Base-by-base conservation (phyloP, 805 yeast genomes). In the Schwanniomyces vanrijiae region DNA sequence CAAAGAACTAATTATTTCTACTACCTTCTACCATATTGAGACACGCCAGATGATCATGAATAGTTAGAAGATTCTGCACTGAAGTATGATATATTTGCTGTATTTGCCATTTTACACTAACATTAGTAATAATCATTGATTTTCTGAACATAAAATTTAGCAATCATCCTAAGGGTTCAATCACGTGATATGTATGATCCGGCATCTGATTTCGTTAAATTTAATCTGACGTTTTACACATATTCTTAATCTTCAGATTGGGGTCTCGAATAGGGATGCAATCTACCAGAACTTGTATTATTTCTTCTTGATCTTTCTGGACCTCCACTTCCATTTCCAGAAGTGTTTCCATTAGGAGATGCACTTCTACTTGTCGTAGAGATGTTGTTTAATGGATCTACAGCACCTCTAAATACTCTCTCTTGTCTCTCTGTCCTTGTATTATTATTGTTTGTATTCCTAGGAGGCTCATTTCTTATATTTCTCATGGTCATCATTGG, bases 181-280 rank as follows among this genome's bases (percentile, higher is more conserved):
- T 29, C 34, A 29, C 34, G 34, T 29, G 34, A 11, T 13, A 6
- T 24, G 26, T 24, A 5, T 24, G 9, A 24, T 24, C 26, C n/a
- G n/a, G n/a, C n/a, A n/a, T n/a, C n/a, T n/a, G n/a, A 25, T 25
- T 25, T 10, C 29, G 29, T 25, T 10, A 13, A 4, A 10, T 5
- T 13, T 25, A 25, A 4, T 25, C 11, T 10, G 29, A 25, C 11
- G 29, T 25, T 10, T 25, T 25, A 13, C 16, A 29, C 16, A 13
- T 8, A 14, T 6, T 7, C 13, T 25, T 18, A 46, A 13, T 42
- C 44, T 28, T 47, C 53, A 10, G 40, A 43, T 8, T 51, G 45
- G 20, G 55, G 56, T 42, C 60, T 52, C 2, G 51, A 44, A 40
- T 61, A 59, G 3, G 64, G 65, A 50, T 59, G 64, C 6, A 56